Base-by-base conservation (phyloP, 225 moss, liverwort and hornwort species). In the Sphagnum tenellum region DNA sequence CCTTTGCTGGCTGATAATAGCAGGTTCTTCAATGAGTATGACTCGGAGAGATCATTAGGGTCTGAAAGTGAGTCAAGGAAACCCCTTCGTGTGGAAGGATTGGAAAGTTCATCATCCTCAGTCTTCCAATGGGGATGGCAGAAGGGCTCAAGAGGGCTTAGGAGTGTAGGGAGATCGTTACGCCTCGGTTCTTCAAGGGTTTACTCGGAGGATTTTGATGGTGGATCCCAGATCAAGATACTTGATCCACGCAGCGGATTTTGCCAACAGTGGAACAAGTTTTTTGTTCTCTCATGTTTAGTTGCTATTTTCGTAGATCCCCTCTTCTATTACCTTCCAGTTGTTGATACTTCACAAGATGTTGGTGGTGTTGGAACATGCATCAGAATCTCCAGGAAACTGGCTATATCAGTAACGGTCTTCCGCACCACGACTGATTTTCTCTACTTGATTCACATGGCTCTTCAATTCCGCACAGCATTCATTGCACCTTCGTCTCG, bases 231-330 rank as follows among this genome's bases (percentile, higher is more conserved):
- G 72, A 55, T 63, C 57, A 60, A 3, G n/a, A 63, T 44, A 12
- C 55, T 82, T 47, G 85, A 85, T 56, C 88, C 88, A 4, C n/a
- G 66, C 5, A 80, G 79, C 48, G 57, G 0, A 2, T 68, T 44
- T 7, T 57, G 78, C 56, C 81, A 76, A 49, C 67, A 77, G 12
- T 89, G 89, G 89, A 84, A 86, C 72, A 60, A 66, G 7, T 77
- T 89, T 67, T 80, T 89, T 66, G 64, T 89, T 60, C 68, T 72
- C 10, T 71, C 86, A 12, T 79, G 77, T 66, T 50, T 89, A 64
- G 77, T 89, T 68, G 89, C 86, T 4, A 76, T 87, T 12, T 89
- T 73, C 57, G 79, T 87, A 11, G 89, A 89, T 68, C 89, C 89
- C 2, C 74, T 89, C 65, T 89, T 89, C 71, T 89, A 75, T 65